Base-by-base conservation (phyloP, 192 early-diverging fungal species). In the Mortierella alpina region DNA sequence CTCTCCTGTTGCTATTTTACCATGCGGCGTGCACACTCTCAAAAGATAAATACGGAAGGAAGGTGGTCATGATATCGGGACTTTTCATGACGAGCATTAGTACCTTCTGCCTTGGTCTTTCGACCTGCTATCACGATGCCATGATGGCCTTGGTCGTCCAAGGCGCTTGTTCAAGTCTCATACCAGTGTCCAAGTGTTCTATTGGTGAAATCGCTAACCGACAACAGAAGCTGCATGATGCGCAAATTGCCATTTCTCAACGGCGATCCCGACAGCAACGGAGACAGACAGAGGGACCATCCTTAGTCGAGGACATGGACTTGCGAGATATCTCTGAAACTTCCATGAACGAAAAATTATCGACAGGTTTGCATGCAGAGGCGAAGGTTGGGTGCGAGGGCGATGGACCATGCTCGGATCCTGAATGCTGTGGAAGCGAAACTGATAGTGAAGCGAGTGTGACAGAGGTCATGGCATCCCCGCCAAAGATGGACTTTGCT, bases 11-110 rank as follows among this genome's bases (percentile, higher is more conserved):
- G 44, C 1, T 57, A 2, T 57, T 14, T 3, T 31, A 31, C 1
- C 31, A 31, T 31, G n/a, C n/a, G n/a, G n/a, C n/a, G n/a, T n/a
- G 31, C 31, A 31, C 31, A 31, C 31, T 31, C 31, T 31, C 31
- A 5, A 56, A 59, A 70, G 74, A 70, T 40, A 78, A 70, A 45
- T 78, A 78, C 39, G 75, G 68, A 17, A 59, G 75, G 3, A 78
- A 78, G 48, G 49, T 57, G 0, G 55, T 70, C 23, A 23, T 70
- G 8, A 23, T 78, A 12, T 61, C 70, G 60, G 75, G 75, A 0
- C 50, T 70, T 0, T 59, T 70, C 57, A 66, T 66, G 63, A 78
- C 63, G 18, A 78, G 75, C 22, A 20, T 78, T n/a, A 65, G 62
- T 9, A 78, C 75, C 2, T n/a, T 78, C 20, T 57, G 31, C 44